Evolutionary conservation across 768 basidiomycete genomes (phyloP).

Genomic region (Trametes punicea): DNA sequence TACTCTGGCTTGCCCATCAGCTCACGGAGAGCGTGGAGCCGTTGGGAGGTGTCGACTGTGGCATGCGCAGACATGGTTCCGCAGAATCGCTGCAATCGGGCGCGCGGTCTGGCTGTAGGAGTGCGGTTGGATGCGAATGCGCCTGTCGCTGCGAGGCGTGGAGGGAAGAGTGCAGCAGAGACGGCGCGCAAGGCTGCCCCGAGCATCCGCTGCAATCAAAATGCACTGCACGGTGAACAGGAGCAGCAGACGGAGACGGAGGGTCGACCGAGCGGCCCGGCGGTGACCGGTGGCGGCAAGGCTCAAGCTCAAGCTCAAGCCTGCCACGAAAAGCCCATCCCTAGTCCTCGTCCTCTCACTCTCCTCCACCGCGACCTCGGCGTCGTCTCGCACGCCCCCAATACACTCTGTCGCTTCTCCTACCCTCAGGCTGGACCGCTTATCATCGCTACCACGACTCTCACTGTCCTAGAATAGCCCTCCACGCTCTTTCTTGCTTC

Average conservation of each 20-base stretch:
- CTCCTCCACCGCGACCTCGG: not conserved
- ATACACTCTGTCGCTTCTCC: not conserved
- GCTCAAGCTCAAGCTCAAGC: not conserved
- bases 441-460: not conserved
- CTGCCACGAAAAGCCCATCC: conserved; percentile 1
- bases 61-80: conserved; percentile 36
- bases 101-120: no score
- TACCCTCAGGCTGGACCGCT: not conserved
- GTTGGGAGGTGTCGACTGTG: conserved; percentile 59
- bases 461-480: not conserved
- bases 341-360: not conserved
- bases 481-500: conserved; percentile 14
- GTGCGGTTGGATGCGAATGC: no score
- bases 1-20: conserved; percentile 59
- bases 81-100: conserved; percentile 2
- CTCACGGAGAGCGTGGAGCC: conserved; percentile 61
- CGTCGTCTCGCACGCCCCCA: not conserved
- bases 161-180: not conserved
- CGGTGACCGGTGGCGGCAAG: no score
- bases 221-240: not conserved
- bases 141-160: not conserved
- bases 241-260: not conserved
- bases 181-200: not conserved
- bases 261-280: conserved; percentile 1
- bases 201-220: not conserved